Evolutionary conservation across 345 rosid genomes (phyloP).

Genomic region (Euphorbia tirucalli): DNA sequence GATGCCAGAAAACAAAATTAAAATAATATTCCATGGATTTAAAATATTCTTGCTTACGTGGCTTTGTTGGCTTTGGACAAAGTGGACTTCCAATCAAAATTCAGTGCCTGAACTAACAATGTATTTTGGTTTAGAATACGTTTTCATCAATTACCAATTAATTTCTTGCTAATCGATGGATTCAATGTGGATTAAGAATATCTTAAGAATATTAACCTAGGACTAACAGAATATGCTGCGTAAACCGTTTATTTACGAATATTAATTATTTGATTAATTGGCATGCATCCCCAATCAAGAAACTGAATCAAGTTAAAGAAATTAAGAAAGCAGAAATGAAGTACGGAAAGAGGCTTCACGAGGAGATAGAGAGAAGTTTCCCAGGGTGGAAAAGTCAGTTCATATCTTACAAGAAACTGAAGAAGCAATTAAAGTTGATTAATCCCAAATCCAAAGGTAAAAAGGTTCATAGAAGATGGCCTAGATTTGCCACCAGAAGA

Average conservation of each 20-base stretch:
- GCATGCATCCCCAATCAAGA: neutral
- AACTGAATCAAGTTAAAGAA: neutral
- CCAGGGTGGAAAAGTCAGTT: constrained; percentile 39
- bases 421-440: constrained; percentile 38
- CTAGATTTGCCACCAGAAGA: constrained; percentile 22
- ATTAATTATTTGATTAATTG: too few species aligned
- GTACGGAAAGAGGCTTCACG: constrained; percentile 38
- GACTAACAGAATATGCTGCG: neutral
- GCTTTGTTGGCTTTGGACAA: neutral
- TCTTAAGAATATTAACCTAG: neutral
- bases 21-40: neutral
- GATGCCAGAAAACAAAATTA: neutral
- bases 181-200: neutral
- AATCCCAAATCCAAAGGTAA: neutral
- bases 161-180: neutral
- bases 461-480: neutral
- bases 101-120: neutral
- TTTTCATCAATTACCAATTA: neutral
- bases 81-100: neutral
- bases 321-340: constrained; percentile 24
- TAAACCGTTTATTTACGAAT: neutral
- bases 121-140: neutral
- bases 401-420: constrained; percentile 40
- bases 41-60: neutral
- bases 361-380: constrained; percentile 31